Conservation (phyloP, 169 alveolate species). For the Ichthyophthirius multifiliis region DNA sequence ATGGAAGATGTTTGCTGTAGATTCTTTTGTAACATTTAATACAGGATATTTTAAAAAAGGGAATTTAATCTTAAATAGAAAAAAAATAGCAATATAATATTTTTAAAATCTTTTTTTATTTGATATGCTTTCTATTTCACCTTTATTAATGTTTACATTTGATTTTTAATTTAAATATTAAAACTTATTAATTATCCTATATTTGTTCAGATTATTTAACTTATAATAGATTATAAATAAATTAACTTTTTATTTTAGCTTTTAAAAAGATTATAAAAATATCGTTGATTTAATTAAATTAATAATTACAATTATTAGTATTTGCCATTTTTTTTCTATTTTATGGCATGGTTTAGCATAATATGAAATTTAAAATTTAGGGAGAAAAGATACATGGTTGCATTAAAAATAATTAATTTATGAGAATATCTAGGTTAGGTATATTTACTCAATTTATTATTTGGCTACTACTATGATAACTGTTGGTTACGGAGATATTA, state of each 20-base stretch:
- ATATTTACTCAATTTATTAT: slow-evolving; percentile 38
- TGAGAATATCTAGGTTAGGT: neutral
- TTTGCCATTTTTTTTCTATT: neutral
- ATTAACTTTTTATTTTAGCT: neutral
- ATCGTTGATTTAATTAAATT: neutral
- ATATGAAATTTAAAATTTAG: neutral
- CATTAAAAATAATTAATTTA: neutral
- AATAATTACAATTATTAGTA: neutral
- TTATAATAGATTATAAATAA: neutral
- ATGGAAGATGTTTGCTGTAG: neutral
- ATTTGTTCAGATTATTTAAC: neutral
- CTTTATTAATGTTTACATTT: neutral
- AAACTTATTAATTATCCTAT: neutral
- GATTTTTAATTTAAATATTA: neutral
- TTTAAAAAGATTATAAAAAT: neutral
- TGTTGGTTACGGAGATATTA: slow-evolving; percentile 58
- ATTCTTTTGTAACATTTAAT: neutral
- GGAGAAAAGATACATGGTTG: slow-evolving; percentile 14
- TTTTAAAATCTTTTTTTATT: neutral
- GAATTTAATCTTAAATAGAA: neutral
- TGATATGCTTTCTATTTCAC: neutral
- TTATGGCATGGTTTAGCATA: neutral
- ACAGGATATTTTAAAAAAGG: neutral
- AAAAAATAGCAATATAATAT: neutral
- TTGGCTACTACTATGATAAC: slow-evolving; percentile 41